Conservation (phyloP, 129 eudicot genomes). For the Tagetes patula region DNA sequence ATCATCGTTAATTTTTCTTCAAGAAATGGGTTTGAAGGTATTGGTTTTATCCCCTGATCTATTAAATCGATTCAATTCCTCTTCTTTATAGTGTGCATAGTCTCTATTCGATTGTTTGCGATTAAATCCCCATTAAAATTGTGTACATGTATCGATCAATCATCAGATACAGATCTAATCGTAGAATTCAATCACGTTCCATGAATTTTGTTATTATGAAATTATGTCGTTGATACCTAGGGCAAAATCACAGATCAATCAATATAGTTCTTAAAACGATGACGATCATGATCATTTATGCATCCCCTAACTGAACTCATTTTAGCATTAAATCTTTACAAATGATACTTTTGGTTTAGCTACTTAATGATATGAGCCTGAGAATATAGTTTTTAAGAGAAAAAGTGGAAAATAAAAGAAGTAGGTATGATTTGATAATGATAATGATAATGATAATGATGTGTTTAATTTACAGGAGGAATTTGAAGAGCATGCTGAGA, state of each 20-base stretch:
- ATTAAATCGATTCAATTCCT: neutral
- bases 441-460: neutral
- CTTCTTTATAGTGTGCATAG: neutral
- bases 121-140: conserved; percentile 14
- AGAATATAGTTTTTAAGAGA: too few relatives aligned
- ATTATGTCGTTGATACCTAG: neutral
- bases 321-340: neutral
- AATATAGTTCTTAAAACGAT: neutral
- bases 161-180: conserved; percentile 20
- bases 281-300: neutral
- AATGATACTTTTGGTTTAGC: neutral
- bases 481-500: conserved; percentile 83
- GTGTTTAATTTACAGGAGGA: conserved; percentile 59
- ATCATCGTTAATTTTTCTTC: conserved; percentile 19
- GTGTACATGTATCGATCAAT: conserved; percentile 5
- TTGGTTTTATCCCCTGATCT: neutral
- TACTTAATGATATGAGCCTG: too few relatives aligned
- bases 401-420: too few relatives aligned
- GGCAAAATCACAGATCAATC: neutral
- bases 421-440: neutral
- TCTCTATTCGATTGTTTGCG: conserved; percentile 5
- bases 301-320: neutral
- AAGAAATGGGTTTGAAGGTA: conserved; percentile 41
- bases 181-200: conserved; percentile 1
- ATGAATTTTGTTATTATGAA: neutral